Evolutionary conservation across 768 basidiomycete genomes (phyloP).

Genomic region (Lentinula boryana): DNA sequence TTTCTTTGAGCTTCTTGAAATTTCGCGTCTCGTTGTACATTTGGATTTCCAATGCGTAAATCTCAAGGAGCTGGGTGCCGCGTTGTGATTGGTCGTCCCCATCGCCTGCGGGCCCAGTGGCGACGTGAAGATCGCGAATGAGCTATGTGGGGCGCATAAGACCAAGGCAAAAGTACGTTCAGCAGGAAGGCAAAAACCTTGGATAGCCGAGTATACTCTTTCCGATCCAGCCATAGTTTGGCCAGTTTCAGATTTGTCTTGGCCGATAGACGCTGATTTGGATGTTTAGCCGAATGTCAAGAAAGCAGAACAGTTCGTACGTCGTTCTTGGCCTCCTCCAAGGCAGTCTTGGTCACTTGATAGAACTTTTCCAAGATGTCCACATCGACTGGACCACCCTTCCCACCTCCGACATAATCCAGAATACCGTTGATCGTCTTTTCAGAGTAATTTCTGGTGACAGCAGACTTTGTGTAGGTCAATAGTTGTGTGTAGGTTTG

Average conservation of each 20-base stretch:
- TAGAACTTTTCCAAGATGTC: slow-evolving; percentile 94
- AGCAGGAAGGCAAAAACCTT: slow-evolving; percentile 42
- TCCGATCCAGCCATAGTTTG: slow-evolving; percentile 93
- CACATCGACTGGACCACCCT: slow-evolving; percentile 72
- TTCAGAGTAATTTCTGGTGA: slow-evolving; percentile 94
- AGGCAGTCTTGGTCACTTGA: slow-evolving; percentile 82
- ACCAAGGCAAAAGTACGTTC: background rate
- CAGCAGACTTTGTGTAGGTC: slow-evolving; percentile 91
- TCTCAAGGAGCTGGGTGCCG: slow-evolving; percentile 91
- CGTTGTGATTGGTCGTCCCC: slow-evolving; percentile 81
- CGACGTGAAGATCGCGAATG: slow-evolving; percentile 67
- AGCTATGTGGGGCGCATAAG: slow-evolving; percentile 38
- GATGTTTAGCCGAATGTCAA: background rate
- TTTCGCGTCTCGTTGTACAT: slow-evolving; percentile 98
- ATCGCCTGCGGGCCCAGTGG: slow-evolving; percentile 55
- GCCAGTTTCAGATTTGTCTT: slow-evolving; percentile 98
- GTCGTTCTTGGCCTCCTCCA: slow-evolving; percentile 95
- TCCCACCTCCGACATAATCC: slow-evolving; percentile 93
- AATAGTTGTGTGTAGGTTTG: slow-evolving; percentile 81
- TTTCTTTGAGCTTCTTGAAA: slow-evolving; percentile 96
- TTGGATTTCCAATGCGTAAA: slow-evolving; percentile 97
- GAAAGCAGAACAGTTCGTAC: slow-evolving; percentile 32
- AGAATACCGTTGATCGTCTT: slow-evolving; percentile 98
- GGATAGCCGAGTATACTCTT: slow-evolving; percentile 80
- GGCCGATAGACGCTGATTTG: slow-evolving; percentile 72